Base-by-base conservation (phyloP, 2,329 filamentous ascomycete species). In the Alternaria panax region DNA sequence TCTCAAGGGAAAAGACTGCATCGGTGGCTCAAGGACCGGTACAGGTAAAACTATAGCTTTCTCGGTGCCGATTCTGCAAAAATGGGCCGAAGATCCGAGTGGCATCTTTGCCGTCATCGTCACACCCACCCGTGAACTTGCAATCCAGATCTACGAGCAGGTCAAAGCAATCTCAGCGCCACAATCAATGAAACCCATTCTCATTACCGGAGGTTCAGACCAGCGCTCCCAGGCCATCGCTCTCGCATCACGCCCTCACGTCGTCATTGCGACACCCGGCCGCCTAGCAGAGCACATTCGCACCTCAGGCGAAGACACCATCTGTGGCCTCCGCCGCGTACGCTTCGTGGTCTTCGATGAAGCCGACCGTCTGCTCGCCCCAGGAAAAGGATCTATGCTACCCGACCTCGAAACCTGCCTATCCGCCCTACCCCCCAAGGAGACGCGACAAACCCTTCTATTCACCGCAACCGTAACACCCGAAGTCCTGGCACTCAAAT, bases 41-140 rank as follows among this genome's bases (percentile, higher is more conserved):
- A 97, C 94, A 12, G 95, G 95, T 80, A 99, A 99, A 82, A 99
- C 95, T 4, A 89, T 98, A 42, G 93, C 95, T 1, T 99, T 99
- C 78, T 92, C 94, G 1, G 92, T 93, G 9, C 95, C 95, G 0
- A 96, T 99, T 60, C 82, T 99, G 64, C 94, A 98, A 76, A 90
- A 90, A 78, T 98, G 93, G 93, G 88, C 94, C 2, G 87, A 93
- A 73, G 93, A 99, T 80, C 95, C 95, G 1, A 90, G 90, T 59
- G 95, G 92, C 42, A 94, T 98, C 69, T 99, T 92, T 78, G 94
- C 88, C 2, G 82, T 99, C 6, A 87, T 99, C 14, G 81, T 99
- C 72, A 99, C 95, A 25, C 73, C 72, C 9, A 73, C 72, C 7
- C 87, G 92, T 70, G 95, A 99, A 81, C 86, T 99, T 59, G 95